Conservation (phyloP, 2,329 filamentous ascomycete species). For the Neonectria punicea region DNA sequence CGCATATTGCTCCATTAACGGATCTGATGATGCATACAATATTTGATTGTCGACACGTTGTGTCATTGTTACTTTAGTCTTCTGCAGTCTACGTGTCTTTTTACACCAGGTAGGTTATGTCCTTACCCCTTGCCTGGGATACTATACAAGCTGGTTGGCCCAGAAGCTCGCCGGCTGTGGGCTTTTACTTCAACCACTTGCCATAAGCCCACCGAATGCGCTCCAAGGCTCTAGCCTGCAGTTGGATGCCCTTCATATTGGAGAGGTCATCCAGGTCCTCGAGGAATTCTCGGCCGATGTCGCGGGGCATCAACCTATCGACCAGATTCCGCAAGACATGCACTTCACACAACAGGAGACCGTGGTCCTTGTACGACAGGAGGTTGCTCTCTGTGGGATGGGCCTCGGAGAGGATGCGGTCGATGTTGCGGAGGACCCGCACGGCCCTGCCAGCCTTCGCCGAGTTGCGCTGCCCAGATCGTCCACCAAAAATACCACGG, state of each 20-base stretch:
- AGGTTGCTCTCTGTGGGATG: constrained; percentile 77
- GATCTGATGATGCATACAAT: not conserved
- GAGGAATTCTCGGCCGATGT: constrained; percentile 84
- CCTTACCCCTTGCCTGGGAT: constrained; percentile 23
- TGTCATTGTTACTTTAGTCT: constrained; percentile 24
- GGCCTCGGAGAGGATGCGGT: constrained; percentile 78
- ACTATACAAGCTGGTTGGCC: constrained; percentile 27
- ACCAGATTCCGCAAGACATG: constrained; percentile 79
- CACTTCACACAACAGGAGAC: constrained; percentile 88
- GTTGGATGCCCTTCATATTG: constrained; percentile 81
- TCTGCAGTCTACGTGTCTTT: constrained; percentile 33
- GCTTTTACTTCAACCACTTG: constrained; percentile 69
- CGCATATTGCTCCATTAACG: not conserved
- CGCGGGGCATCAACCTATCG: constrained; percentile 72
- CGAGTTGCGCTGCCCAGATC: constrained; percentile 73
- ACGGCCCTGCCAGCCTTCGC: constrained; percentile 76
- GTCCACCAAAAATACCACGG: constrained; percentile 73
- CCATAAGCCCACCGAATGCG: constrained; percentile 92
- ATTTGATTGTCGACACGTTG: not conserved
- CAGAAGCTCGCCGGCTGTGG: not conserved
- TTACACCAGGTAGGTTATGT: constrained; percentile 23
- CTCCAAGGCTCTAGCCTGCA: constrained; percentile 82
- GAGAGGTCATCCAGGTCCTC: constrained; percentile 89
- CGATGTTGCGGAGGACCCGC: constrained; percentile 86
- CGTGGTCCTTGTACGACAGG: constrained; percentile 91